A percentile compares a stretch with the other conserved stretches of the same genome.
Conservation (phyloP, 2,329 filamentous ascomycete genomes). For the Colletotrichum tropicale region DNA sequence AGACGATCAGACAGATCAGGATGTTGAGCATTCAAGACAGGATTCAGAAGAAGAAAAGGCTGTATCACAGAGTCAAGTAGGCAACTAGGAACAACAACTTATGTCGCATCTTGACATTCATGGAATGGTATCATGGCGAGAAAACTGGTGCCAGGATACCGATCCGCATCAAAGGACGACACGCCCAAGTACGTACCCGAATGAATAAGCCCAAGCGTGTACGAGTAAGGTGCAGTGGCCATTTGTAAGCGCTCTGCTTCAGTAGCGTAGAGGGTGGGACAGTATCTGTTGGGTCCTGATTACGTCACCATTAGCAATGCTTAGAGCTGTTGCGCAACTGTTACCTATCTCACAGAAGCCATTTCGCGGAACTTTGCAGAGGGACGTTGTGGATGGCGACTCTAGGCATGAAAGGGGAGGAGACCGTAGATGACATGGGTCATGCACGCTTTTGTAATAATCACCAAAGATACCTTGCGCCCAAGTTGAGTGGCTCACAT, state of each 20-base stretch:
- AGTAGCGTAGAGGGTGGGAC: neutral
- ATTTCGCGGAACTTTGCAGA: neutral
- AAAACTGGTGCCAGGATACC: neutral
- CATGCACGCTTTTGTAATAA: neutral
- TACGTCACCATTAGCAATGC: slow-evolving; percentile 40
- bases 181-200: neutral
- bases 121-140: neutral
- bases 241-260: slow-evolving; percentile 12
- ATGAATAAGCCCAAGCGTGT: neutral
- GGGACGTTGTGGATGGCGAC: neutral
- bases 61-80: neutral
- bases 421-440: neutral
- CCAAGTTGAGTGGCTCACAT: neutral
- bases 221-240: neutral
- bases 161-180: neutral
- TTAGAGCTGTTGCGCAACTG: neutral
- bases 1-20: neutral
- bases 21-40: neutral
- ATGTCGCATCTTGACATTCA: neutral
- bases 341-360: neutral
- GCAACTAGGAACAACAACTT: neutral
- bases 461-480: neutral
- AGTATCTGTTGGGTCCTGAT: slow-evolving; percentile 13
- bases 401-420: neutral
- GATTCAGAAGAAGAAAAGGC: neutral